phyloP scores from a whole-genome alignment of 1,284 basidiomycete genomes.

The Coniferiporia sulphurascens region DNA sequence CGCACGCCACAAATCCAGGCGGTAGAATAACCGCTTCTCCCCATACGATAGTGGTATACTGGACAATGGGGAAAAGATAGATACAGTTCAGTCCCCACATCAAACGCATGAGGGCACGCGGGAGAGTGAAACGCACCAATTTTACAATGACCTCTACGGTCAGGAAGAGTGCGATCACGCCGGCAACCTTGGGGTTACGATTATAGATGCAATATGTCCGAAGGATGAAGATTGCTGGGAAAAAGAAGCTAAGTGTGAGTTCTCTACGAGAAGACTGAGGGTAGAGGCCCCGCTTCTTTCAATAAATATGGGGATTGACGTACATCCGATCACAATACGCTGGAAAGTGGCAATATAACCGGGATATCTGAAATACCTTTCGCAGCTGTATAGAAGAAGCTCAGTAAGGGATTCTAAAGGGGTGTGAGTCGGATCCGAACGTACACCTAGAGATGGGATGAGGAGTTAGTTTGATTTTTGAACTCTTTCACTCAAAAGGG shows the following conservation, averaged over 20 bases:
- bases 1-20: neutral
- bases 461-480: neutral
- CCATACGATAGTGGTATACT: neutral
- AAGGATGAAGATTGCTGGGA: slow-evolving; percentile 8
- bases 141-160: slow-evolving; percentile 6
- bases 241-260: neutral
- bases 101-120: neutral
- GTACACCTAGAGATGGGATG: neutral
- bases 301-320: neutral
- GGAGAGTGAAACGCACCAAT: neutral
- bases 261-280: neutral
- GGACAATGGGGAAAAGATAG: neutral
- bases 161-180: slow-evolving; percentile 5
- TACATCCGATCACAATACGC: slow-evolving; percentile 6
- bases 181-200: neutral
- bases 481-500: neutral
- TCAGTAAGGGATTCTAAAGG: no score
- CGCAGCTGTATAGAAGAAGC: neutral
- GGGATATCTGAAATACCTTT: slow-evolving; percentile 4
- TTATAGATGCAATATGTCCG: slow-evolving; percentile 13
- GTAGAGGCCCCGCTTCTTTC: no score
- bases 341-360: slow-evolving; percentile 11
- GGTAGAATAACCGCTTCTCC: slow-evolving; percentile 3
- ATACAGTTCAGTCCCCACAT: neutral
- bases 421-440: neutral